Evolutionary conservation across 352 stramenopile species (phyloP), one percentile per base, ranked within the genome.

Genomic region (Pythium dissimile): DNA sequence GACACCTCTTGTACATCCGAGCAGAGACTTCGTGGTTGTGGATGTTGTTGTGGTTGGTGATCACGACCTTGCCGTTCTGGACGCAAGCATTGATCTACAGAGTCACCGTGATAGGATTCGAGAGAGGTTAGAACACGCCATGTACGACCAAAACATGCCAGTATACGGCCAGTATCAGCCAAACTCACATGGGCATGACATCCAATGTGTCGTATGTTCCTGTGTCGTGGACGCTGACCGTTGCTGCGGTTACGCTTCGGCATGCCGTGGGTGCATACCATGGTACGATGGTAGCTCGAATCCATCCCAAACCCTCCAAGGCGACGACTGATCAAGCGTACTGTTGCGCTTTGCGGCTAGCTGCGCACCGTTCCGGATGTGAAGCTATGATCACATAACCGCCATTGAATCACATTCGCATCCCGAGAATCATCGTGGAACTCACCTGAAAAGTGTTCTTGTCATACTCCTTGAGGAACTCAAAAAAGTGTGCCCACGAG

Each of bases 51-150:
- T 73, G 65, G 45, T 64, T 69, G 16, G 69, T 77, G 34, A 77
- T 54, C n/a, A 63, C 46, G 12, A 77, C 58, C 15, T 58, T 43
- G 21, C 65, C 65, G 37, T 47, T 60, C 44, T 77, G 65, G 24
- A 77, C 69, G 44, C 69, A 77, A 24, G 69, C 69, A 47, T 77
- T 77, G 49, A 77, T 73, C 65, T 73, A 34, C 20, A 24, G 23
- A 45, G 41, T 35, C 21, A 30, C 3, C n/a, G n/a, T n/a, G n/a
- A n/a, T n/a, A n/a, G n/a, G n/a, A 30, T n/a, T 23, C 34, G 28
- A 38, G 3, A 8, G 23, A 47, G 3, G 4, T 38, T 21, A 42
- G 12, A 6, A 20, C 7, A 23, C 15, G 2, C 16, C 38, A 31
- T 39, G 21, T 27, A 16, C 27, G 15, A 6, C 45, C 45, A 52